A percentile compares a stretch with the other conserved stretches of the same genome.
Evolutionary conservation across 768 basidiomycete genomes (phyloP).

Genomic region (Mycena galopus): DNA sequence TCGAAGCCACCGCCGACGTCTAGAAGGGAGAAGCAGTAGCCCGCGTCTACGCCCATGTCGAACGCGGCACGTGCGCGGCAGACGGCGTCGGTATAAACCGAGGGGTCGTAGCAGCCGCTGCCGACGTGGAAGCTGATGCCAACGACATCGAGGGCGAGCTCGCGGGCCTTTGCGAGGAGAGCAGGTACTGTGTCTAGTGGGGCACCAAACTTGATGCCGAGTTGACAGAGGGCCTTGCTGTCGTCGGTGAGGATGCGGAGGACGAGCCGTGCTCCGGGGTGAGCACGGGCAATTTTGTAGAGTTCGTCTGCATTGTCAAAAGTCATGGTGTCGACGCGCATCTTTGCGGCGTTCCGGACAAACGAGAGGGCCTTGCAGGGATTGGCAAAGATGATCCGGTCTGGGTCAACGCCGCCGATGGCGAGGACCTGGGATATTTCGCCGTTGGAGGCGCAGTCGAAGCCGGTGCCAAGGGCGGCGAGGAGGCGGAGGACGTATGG

Average conservation of each 20-base stretch:
- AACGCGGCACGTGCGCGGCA: slow-evolving; percentile 86
- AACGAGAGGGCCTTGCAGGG: slow-evolving; percentile 98
- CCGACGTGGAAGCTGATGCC: slow-evolving; percentile 99
- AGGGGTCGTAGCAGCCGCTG: slow-evolving; percentile 94
- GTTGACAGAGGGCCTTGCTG: slow-evolving; percentile 91
- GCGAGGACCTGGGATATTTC: slow-evolving; percentile 88
- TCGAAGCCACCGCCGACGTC: slow-evolving; percentile 99
- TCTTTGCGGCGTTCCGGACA: slow-evolving; percentile 84
- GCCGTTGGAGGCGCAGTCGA: slow-evolving; percentile 96
- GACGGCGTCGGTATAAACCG: slow-evolving; percentile 91
- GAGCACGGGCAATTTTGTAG: slow-evolving; percentile 87
- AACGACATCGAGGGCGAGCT: slow-evolving; percentile 86
- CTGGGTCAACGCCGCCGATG: slow-evolving; percentile 80
- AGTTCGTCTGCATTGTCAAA: slow-evolving; percentile 99
- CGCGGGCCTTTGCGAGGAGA: slow-evolving; percentile 83
- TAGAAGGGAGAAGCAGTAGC: slow-evolving; percentile 86
- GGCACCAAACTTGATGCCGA: slow-evolving; percentile 98
- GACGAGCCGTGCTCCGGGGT: slow-evolving; percentile 88
- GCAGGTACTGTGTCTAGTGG: slow-evolving; percentile 83
- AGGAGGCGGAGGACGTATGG: slow-evolving; percentile 93
- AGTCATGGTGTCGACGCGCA: slow-evolving; percentile 93
- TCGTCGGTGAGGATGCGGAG: slow-evolving; percentile 98
- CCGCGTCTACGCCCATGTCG: slow-evolving; percentile 85
- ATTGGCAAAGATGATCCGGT: slow-evolving; percentile 96
- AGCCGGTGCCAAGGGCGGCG: slow-evolving; percentile 90